Evolutionary conservation across 345 rosid species (phyloP).

Genomic region (Schrenkiella parvula): DNA sequence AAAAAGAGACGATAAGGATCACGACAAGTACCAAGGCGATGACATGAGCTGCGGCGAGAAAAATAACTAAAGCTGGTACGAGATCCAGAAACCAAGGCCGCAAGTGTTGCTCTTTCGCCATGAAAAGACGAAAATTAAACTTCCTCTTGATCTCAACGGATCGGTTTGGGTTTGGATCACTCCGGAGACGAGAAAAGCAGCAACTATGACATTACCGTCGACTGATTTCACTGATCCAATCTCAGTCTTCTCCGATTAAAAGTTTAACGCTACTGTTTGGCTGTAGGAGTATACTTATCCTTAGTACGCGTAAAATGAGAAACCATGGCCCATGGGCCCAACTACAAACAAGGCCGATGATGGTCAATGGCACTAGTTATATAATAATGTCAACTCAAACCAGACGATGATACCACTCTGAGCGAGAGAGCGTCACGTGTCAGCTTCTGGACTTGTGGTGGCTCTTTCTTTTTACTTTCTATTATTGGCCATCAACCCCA

Average conservation of each 20-base stretch:
- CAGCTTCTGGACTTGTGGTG: neutral
- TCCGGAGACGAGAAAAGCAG: neutral
- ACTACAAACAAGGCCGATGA: neutral
- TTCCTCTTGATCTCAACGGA: neutral
- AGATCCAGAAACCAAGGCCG: slow-evolving; percentile 72
- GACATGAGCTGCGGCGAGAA: slow-evolving; percentile 78
- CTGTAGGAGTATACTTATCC: neutral
- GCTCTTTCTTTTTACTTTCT: neutral
- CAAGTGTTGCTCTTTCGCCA: slow-evolving; percentile 48
- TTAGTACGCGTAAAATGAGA: neutral
- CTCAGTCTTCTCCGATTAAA: slow-evolving; percentile 16
- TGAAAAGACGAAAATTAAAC: neutral
- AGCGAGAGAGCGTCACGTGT: slow-evolving; percentile 5
- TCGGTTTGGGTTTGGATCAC: neutral
- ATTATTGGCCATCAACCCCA: neutral
- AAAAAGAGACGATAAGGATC: neutral
- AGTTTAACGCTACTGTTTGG: slow-evolving; percentile 16
- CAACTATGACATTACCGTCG: slow-evolving; percentile 5
- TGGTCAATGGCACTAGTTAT: neutral
- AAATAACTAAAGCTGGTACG: slow-evolving; percentile 55
- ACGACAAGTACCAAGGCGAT: slow-evolving; percentile 55
- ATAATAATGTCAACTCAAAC: neutral
- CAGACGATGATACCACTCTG: neutral
- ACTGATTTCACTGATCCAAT: slow-evolving; percentile 10
- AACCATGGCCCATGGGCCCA: slow-evolving; percentile 21